Evolutionary conservation across 495 filamentous ascomycete species (phyloP).

Genomic region (Bryoglossum gracile): DNA sequence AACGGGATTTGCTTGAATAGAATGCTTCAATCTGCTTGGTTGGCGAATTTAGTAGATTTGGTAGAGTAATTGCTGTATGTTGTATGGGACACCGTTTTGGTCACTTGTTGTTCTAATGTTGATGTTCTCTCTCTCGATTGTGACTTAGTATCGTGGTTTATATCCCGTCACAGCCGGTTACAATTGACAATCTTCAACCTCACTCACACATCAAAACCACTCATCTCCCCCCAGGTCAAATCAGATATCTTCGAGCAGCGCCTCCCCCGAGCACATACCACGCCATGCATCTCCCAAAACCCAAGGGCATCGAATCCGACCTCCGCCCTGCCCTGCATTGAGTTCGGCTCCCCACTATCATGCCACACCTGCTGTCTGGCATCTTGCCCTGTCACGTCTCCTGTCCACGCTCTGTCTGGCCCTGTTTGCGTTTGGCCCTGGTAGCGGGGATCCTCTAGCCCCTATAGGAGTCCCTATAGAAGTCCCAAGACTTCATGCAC

Average conservation of each 20-base stretch:
- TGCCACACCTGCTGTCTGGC: conserved; percentile 29
- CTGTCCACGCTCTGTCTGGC: background rate
- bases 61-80: no score
- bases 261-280: conserved; percentile 6
- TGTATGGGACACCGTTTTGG: no score
- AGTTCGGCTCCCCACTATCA: conserved; percentile 21
- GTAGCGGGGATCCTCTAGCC: no score
- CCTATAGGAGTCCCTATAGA: conserved; percentile 17
- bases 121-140: no score
- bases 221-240: background rate
- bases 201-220: background rate
- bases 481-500: conserved; percentile 18
- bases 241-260: background rate
- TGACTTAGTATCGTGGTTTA: no score
- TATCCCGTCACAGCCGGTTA: no score
- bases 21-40: no score
- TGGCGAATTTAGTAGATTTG: no score
- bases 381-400: conserved; percentile 13
- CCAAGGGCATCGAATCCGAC: conserved; percentile 6
- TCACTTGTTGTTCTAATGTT: no score
- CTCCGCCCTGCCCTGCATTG: conserved; percentile 8
- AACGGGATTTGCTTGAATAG: no score
- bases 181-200: background rate
- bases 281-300: conserved; percentile 10
- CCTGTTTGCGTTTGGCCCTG: conserved; percentile 3